These are phyloP conservation scores for Sporisorium graminicola DNA, from an alignment of 1,284 basidiomycete species.

Conservation along the genomic window DNA sequence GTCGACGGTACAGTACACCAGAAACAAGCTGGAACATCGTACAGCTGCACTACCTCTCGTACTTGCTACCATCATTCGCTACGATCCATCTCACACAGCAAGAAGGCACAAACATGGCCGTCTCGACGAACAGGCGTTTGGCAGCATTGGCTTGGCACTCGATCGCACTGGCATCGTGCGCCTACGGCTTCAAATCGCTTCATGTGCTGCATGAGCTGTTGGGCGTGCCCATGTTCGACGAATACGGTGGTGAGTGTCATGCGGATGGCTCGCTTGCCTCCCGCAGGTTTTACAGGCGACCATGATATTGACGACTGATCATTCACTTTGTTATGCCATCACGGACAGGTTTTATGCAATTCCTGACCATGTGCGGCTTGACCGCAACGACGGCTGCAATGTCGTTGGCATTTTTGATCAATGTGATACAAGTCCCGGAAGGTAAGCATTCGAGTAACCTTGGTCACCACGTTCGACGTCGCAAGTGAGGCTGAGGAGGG, in stretches of 20 bases:
- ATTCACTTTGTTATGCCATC: neutral
- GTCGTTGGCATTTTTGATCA: slow-evolving; percentile 21
- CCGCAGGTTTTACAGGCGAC: too few relatives aligned
- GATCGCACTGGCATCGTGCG: slow-evolving; percentile 32
- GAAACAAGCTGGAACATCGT: too few relatives aligned
- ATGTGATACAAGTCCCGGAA: slow-evolving; percentile 25
- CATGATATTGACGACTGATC: neutral
- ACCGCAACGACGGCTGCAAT: slow-evolving; percentile 18
- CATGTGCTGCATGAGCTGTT: slow-evolving; percentile 20
- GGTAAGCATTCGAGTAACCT: slow-evolving; percentile 5
- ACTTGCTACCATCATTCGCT: neutral
- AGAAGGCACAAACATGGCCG: slow-evolving; percentile 16
- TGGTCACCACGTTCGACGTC: too few relatives aligned
- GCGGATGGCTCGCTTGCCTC: too few relatives aligned
- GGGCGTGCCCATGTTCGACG: slow-evolving; percentile 18
- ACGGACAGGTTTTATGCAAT: slow-evolving; percentile 31
- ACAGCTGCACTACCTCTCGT: neutral
- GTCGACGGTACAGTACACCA: neutral
- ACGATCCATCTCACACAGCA: neutral
- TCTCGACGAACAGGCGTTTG: neutral
- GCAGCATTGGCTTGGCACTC: slow-evolving; percentile 27
- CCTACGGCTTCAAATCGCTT: slow-evolving; percentile 40
- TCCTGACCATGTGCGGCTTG: slow-evolving; percentile 46
- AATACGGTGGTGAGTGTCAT: slow-evolving; percentile 45
- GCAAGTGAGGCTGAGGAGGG: neutral